Evolutionary conservation across 2,329 filamentous ascomycete genomes (phyloP).

Genomic region (Orbilia quercus): DNA sequence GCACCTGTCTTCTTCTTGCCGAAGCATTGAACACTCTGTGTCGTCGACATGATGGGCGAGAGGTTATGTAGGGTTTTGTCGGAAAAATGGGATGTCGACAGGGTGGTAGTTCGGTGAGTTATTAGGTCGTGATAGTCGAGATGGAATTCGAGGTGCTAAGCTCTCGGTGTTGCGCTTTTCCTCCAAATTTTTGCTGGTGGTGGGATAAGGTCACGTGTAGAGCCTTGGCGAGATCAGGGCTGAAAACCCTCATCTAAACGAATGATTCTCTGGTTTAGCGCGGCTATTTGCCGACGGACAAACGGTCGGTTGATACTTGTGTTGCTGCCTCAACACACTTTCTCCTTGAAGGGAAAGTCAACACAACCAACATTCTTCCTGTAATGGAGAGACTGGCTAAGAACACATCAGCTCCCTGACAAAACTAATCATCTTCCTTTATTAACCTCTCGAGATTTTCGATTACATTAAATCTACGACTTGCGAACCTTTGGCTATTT

Average conservation of each 20-base stretch:
- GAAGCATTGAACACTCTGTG: slow-evolving; percentile 93
- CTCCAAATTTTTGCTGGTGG: slow-evolving; percentile 43
- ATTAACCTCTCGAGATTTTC: too few species aligned
- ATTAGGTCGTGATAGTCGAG: slow-evolving; percentile 52
- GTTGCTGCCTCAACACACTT: background rate
- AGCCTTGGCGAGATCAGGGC: slow-evolving; percentile 36
- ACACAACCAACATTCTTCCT: too few species aligned
- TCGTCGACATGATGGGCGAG: slow-evolving; percentile 77
- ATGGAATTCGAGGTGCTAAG: slow-evolving; percentile 50
- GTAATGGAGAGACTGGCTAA: too few species aligned
- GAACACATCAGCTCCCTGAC: too few species aligned
- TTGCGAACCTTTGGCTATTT: too few species aligned
- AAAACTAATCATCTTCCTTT: too few species aligned
- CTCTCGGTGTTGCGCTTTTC: slow-evolving; percentile 47
- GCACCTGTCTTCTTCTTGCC: slow-evolving; percentile 91
- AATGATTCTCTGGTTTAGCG: slow-evolving; percentile 1
- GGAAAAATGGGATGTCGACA: slow-evolving; percentile 30
- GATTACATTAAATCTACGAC: too few species aligned
- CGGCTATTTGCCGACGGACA: slow-evolving; percentile 3
- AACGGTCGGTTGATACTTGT: background rate
- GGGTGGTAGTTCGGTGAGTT: slow-evolving; percentile 17
- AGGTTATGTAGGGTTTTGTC: slow-evolving; percentile 47
- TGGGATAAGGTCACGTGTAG: slow-evolving; percentile 47
- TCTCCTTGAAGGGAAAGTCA: too few species aligned
- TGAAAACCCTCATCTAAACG: slow-evolving; percentile 40